Conservation (phyloP, 139 green algal genomes). For the Chlorokybus atmophyticus region DNA sequence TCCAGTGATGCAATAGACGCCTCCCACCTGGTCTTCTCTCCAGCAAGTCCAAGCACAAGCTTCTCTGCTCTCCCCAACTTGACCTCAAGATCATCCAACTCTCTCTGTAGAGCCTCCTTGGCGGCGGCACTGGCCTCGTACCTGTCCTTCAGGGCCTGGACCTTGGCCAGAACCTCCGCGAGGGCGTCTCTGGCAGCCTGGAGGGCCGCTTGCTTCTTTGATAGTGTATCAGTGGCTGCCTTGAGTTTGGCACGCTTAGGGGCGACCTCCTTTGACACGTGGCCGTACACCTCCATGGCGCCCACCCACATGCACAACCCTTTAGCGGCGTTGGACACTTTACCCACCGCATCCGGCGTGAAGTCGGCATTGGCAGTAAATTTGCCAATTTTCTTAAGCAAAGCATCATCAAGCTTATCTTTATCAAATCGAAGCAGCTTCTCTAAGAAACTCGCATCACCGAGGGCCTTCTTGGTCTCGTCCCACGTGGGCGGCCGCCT, state of each 20-base stretch:
- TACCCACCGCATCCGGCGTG: conserved; percentile 47
- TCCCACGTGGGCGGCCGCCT: conserved; percentile 63
- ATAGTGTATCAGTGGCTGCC: conserved; percentile 46
- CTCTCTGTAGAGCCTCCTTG: conserved; percentile 59
- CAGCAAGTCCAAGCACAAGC: conserved; percentile 42
- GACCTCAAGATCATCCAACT: conserved; percentile 55
- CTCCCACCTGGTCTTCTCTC: conserved; percentile 58
- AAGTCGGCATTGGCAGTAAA: conserved; percentile 54
- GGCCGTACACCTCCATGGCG: conserved; percentile 68
- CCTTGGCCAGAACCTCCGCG: conserved; percentile 57
- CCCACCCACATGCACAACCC: conserved; percentile 69
- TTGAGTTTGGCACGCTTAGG: conserved; percentile 76
- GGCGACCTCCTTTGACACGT: conserved; percentile 61
- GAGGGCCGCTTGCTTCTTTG: conserved; percentile 47
- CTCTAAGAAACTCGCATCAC: conserved; percentile 60
- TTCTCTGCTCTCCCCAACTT: conserved; percentile 67
- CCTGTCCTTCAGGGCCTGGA: conserved; percentile 56
- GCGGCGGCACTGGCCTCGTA: conserved; percentile 55
- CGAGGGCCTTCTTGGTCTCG: conserved; percentile 59
- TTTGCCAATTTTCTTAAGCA: conserved; percentile 71
- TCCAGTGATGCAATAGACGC: conserved; percentile 44
- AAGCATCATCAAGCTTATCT: conserved; percentile 35
- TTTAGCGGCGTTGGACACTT: conserved; percentile 32
- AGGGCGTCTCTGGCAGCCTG: conserved; percentile 45
- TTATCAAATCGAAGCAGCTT: conserved; percentile 68